Percentiles rank a stretch among this genome's conserved stretches.
These are phyloP conservation scores for Amanita rimosa DNA, from an alignment of 768 basidiomycete genomes.

Conservation along the genomic window DNA sequence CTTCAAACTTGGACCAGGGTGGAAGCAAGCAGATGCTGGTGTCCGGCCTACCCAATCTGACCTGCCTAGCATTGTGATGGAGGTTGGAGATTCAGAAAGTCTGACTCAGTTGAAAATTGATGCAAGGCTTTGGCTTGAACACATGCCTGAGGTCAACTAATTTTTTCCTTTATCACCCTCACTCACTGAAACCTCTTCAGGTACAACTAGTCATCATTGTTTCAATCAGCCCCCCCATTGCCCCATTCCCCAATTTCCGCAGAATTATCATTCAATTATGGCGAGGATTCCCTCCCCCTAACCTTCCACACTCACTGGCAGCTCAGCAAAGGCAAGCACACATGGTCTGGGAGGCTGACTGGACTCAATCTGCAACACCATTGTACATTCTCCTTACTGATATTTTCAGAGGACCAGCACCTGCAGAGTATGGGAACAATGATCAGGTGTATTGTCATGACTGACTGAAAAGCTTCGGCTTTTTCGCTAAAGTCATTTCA, in stretches of 20 bases:
- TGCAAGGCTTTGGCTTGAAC: conserved; percentile 12
- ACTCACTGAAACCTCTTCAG: conserved; percentile 7
- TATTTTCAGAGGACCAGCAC: conserved; percentile 12
- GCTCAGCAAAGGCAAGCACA: conserved; percentile 7
- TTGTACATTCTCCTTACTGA: conserved; percentile 11
- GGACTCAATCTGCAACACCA: conserved; percentile 9
- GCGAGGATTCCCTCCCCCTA: conserved; percentile 4
- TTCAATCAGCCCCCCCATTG: conserved; percentile 9
- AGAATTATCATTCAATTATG: conserved; percentile 9
- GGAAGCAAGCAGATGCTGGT: conserved; percentile 10
- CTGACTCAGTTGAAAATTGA: conserved; percentile 11
- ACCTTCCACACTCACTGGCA: neutral
- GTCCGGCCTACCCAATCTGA: conserved; percentile 1
- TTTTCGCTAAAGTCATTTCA: no score
- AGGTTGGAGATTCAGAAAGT: conserved; percentile 12
- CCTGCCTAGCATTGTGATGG: conserved; percentile 9
- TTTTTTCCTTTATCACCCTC: conserved; percentile 6
- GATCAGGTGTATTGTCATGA: conserved; percentile 7
- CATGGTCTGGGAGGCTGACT: conserved; percentile 11
- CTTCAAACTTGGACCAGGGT: conserved; percentile 10
- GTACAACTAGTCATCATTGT: conserved; percentile 12
- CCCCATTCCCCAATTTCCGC: conserved; percentile 6
- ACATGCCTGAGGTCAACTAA: conserved; percentile 10
- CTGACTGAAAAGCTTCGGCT: no score
- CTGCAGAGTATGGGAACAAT: conserved; percentile 9